Evolutionary conservation across 148 eudicot genomes (phyloP).

Genomic region (Chenopodium suecicum): DNA sequence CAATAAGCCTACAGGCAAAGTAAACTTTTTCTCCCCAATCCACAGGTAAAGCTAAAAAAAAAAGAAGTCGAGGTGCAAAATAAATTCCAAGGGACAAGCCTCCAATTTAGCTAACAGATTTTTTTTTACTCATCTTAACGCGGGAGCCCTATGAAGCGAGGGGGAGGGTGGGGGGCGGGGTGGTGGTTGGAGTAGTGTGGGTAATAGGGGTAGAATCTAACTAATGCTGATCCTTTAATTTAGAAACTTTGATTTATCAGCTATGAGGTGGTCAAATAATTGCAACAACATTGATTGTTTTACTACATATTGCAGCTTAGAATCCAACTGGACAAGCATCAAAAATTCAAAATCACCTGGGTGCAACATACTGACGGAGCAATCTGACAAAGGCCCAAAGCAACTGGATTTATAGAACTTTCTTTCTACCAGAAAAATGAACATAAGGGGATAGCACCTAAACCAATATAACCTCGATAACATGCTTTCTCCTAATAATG

Average conservation of each 20-base stretch:
- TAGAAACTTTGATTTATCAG: too few species aligned
- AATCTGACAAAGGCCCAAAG: background rate
- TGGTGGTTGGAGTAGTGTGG: background rate
- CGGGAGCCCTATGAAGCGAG: too few species aligned
- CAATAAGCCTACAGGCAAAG: background rate
- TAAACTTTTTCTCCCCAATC: background rate
- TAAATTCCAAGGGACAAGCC: background rate
- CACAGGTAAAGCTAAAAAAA: background rate
- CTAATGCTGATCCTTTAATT: too few species aligned
- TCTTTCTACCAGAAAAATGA: background rate
- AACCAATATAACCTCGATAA: background rate
- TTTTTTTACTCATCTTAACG: background rate
- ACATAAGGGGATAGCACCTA: background rate
- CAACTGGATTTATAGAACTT: background rate
- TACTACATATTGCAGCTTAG: background rate
- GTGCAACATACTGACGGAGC: background rate
- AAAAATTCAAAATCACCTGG: background rate
- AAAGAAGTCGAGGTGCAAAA: background rate
- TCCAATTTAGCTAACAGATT: background rate
- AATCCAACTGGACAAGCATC: background rate
- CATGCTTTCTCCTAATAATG: slow-evolving; percentile 5
- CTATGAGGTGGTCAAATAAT: too few species aligned
- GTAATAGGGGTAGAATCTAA: too few species aligned
- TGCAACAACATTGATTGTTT: background rate
- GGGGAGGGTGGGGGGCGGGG: background rate